Evolutionary conservation across 1,284 basidiomycete species (phyloP).

Genomic region (Ceratobasidium theobromae): DNA sequence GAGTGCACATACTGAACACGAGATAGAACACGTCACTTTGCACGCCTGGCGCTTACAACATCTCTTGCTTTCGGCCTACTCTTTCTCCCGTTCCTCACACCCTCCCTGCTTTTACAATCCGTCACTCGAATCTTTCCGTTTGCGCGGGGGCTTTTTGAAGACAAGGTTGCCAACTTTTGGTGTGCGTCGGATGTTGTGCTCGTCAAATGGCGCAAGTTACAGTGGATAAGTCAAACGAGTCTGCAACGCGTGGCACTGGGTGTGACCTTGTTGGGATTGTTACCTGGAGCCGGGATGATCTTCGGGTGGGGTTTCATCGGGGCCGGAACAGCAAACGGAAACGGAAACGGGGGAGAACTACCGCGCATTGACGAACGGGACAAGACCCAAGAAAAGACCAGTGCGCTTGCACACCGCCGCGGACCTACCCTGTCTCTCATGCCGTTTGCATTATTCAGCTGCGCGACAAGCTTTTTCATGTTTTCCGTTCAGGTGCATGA

Average conservation of each 20-base stretch:
- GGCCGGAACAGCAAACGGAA: not conserved
- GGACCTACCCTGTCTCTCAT: constrained; percentile 60
- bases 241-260: constrained; percentile 33
- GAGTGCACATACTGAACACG: not conserved
- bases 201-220: constrained; percentile 68
- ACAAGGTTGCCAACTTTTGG: constrained; percentile 97
- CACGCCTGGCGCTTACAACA: constrained; percentile 57
- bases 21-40: constrained; percentile 26
- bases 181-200: constrained; percentile 81
- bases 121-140: constrained; percentile 88
- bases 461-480: constrained; percentile 86
- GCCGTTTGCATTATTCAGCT: constrained; percentile 69
- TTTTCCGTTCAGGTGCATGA: constrained; percentile 97
- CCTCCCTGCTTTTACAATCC: constrained; percentile 59
- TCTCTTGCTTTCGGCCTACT: constrained; percentile 62
- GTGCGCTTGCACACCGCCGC: not conserved
- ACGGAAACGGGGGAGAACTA: not conserved
- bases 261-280: constrained; percentile 51
- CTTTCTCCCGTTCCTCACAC: constrained; percentile 73
- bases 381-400: not conserved
- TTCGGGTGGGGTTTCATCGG: constrained; percentile 37
- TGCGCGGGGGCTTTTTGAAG: constrained; percentile 87
- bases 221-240: constrained; percentile 48
- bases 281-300: constrained; percentile 45
- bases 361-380: not conserved